Percentiles rank a stretch among this genome's conserved stretches.
Evolutionary conservation across 2,329 filamentous ascomycete species (phyloP).

Genomic region (Colletotrichum noveboracense): DNA sequence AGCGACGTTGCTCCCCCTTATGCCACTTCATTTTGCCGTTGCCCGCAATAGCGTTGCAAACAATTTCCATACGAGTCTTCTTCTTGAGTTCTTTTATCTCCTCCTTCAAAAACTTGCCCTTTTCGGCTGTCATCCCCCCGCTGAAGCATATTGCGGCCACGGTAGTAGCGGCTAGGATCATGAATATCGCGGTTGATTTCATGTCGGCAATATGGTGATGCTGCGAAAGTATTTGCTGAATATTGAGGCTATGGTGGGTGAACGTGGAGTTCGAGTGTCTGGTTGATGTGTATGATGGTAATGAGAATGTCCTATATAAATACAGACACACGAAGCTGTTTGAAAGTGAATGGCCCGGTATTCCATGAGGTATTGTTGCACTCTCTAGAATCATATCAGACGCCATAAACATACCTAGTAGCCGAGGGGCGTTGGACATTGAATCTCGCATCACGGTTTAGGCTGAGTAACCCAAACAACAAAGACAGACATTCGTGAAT

Average conservation of each 20-base stretch:
- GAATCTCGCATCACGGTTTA: not conserved
- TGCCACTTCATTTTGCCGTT: not conserved
- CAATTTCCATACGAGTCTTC: not conserved
- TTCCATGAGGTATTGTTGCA: not conserved
- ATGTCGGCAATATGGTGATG: not conserved
- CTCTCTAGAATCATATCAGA: not conserved
- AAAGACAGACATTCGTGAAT: not conserved
- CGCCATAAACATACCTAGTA: not conserved
- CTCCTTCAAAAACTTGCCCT: not conserved
- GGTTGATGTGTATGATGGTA: not conserved
- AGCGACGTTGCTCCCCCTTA: not conserved
- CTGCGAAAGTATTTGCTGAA: not conserved
- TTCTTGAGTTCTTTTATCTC: not conserved
- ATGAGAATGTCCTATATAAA: not conserved
- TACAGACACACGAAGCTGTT: not conserved
- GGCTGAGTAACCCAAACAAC: not conserved
- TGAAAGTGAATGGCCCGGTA: not conserved
- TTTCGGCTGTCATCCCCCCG: not conserved
- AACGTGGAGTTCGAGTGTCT: not conserved
- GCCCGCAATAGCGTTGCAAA: not conserved
- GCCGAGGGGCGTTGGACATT: not conserved
- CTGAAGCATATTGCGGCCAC: not conserved
- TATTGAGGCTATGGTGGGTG: not conserved
- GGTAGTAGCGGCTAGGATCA: not conserved
- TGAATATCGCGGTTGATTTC: not conserved